These are phyloP conservation scores for Sporothrix luriei DNA, from an alignment of 2,329 filamentous ascomycete genomes.

Conservation along the genomic window DNA sequence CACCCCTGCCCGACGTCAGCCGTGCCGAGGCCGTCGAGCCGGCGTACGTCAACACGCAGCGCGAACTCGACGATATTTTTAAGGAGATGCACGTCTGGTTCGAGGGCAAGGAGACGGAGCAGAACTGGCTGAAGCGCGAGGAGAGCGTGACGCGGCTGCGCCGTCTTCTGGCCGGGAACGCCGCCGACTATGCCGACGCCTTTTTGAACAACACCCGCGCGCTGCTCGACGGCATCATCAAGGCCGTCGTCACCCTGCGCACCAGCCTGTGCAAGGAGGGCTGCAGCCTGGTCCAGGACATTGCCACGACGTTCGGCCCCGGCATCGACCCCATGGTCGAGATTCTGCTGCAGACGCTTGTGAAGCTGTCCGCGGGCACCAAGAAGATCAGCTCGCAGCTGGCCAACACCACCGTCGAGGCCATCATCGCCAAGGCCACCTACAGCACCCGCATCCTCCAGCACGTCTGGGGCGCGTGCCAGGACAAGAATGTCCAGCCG, in stretches of 20 bases:
- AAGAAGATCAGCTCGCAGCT: conserved; percentile 91
- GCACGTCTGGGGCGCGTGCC: conserved; percentile 77
- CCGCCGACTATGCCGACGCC: conserved; percentile 70
- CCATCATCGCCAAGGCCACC: conserved; percentile 74
- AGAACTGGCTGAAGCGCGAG: conserved; percentile 88
- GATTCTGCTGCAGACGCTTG: conserved; percentile 81
- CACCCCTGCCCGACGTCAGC: conserved; percentile 64
- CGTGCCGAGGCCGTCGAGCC: conserved; percentile 72
- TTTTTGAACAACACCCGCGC: conserved; percentile 72
- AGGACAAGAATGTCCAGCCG: conserved; percentile 92
- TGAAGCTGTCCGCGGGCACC: conserved; percentile 85
- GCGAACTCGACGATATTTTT: conserved; percentile 87
- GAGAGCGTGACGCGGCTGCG: conserved; percentile 76
- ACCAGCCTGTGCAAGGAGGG: conserved; percentile 90
- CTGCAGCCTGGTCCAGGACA: conserved; percentile 80
- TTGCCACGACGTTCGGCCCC: conserved; percentile 74
- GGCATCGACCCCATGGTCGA: conserved; percentile 87
- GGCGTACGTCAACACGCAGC: conserved; percentile 76
- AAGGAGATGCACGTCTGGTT: conserved; percentile 79
- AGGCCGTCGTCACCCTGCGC: conserved; percentile 77
- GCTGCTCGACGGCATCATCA: conserved; percentile 84
- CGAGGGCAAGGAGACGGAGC: conserved; percentile 84
- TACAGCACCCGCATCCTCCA: conserved; percentile 82
- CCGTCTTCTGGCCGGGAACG: conserved; percentile 79
- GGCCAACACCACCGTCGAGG: conserved; percentile 78